Conservation (phyloP, 495 filamentous ascomycete genomes). For the Penicillium riverlandense region DNA sequence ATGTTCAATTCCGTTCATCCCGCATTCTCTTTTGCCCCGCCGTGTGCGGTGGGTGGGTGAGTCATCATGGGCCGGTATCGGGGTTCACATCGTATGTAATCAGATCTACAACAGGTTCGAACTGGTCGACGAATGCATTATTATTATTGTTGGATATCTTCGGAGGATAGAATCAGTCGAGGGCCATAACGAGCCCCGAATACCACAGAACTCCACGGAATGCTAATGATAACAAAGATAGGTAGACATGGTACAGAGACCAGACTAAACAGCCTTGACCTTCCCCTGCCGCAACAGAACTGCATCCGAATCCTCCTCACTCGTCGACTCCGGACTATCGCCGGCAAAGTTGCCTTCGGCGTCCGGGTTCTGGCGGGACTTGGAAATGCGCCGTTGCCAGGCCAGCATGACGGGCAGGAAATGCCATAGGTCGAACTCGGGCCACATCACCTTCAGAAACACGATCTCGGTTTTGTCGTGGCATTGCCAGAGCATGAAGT, state of each 20-base stretch:
- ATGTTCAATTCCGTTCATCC: no score
- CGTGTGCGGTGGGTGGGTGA: neutral
- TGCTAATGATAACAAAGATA: neutral
- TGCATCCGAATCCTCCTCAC: constrained; percentile 18
- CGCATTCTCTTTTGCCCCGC: constrained; percentile 2
- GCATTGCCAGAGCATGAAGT: constrained; percentile 99
- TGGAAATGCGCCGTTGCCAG: constrained; percentile 71
- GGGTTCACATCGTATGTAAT: neutral
- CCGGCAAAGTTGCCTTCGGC: constrained; percentile 38
- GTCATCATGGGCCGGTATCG: constrained; percentile 17
- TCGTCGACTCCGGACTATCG: constrained; percentile 16
- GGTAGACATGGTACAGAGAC: neutral
- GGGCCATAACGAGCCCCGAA: no score
- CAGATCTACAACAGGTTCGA: no score
- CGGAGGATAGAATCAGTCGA: neutral
- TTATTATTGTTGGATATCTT: neutral
- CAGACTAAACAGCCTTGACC: constrained; percentile 22
- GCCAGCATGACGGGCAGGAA: constrained; percentile 88
- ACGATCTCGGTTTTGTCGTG: constrained; percentile 87
- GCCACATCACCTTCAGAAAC: constrained; percentile 90
- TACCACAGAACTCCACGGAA: neutral
- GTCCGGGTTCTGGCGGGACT: constrained; percentile 33
- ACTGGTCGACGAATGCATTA: no score
- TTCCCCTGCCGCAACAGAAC: constrained; percentile 16
- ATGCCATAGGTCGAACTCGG: constrained; percentile 90